Evolutionary conservation across 2,329 filamentous ascomycete species (phyloP), one percentile per base, ranked within the genome.

Genomic region (Fusarium verrucosum): DNA sequence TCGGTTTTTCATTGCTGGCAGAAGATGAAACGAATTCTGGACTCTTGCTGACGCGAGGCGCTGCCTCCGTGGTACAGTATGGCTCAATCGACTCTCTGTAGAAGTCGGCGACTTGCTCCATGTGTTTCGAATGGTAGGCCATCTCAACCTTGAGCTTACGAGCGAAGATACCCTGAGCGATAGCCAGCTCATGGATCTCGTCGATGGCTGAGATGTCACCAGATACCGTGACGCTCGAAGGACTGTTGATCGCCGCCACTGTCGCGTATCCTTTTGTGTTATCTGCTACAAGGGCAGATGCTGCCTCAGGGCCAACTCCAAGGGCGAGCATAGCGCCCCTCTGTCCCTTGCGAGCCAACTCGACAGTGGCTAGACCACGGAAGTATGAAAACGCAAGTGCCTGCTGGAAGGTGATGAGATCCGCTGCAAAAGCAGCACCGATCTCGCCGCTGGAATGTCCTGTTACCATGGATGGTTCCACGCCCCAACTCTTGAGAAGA

Each of bases 361-460:
- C 26, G 61, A 60, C 36, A 57, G 50, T 37, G 53, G 44, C 5
- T 11, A 37, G 25, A 22, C 70, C 67, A 6, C 70, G 52, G 20
- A 63, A 68, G 37, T 64, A 70, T 7, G 62, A 52, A 14, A 62
- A 40, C 9, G 50, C 35, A 14, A 66, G 51, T 10, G 69, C 68
- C 8, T 59, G 35, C 37, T 66, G 38, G 37, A 72, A 64, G 4
- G 73, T 65, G 5, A 77, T 30, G 4, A 70, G 25, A 3, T 70
- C 71, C 4, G 69, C 70, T 6, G 74, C 53, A 55, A 70, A 77
- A 10, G 74, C 76, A 28, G 75, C 76, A 10, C 72, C 73, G 32
- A 76, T 78, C 57, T 78, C 76, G 4, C 76, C 76, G 30, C 70
- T 73, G 3, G 73, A 76, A 42, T 78, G 76, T 1, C 76, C 74